Evolutionary conservation across 306 rosid species (phyloP).

Genomic region (Casuarina equisetifolia): DNA sequence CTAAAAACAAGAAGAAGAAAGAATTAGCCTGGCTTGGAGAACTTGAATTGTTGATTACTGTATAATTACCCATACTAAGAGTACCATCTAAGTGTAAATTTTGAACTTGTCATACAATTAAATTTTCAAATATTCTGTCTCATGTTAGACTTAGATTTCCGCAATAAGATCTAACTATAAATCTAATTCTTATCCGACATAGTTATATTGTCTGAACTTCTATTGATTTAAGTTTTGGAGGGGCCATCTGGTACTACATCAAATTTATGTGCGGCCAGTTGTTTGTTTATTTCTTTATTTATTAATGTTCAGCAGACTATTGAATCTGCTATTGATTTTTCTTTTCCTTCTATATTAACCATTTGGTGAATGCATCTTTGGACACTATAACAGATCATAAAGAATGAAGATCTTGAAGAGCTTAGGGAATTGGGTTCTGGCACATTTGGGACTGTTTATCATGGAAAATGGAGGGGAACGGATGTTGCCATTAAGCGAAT

Average conservation of each 20-base stretch:
- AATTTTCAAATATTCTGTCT: no score
- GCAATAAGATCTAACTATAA: background rate
- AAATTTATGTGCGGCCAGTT: background rate
- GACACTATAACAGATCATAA: conserved; percentile 50
- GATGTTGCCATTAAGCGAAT: conserved; percentile 87
- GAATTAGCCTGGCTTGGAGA: background rate
- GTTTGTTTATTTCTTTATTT: conserved; percentile 9
- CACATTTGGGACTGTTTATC: conserved; percentile 81
- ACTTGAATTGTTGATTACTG: background rate
- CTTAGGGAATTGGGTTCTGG: conserved; percentile 80
- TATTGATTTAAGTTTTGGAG: background rate
- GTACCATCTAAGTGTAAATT: no score
- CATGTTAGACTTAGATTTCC: no score
- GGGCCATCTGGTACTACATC: background rate
- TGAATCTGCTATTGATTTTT: conserved; percentile 4
- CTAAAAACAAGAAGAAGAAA: background rate
- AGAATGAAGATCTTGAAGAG: conserved; percentile 88
- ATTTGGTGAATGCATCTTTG: conserved; percentile 19
- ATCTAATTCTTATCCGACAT: background rate
- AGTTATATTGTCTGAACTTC: background rate
- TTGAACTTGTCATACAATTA: no score
- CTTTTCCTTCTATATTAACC: conserved; percentile 11
- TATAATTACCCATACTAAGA: no score
- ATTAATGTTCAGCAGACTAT: conserved; percentile 10
- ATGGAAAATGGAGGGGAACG: conserved; percentile 87